Evolutionary conservation across 306 rosid species (phyloP).

Genomic region (Trichosanthes truncata): DNA sequence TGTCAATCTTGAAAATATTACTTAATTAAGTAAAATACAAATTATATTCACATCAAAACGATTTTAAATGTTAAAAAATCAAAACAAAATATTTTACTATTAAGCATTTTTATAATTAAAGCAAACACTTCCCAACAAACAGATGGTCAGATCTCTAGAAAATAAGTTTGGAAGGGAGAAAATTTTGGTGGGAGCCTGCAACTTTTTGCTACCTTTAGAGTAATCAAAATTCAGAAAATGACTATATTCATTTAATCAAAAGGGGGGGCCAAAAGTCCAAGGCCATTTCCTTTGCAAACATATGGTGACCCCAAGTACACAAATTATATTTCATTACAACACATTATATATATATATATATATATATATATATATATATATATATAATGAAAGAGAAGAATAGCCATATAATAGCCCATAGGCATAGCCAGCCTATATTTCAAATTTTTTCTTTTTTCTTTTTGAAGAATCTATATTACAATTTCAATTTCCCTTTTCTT

Average conservation of each 20-base stretch:
- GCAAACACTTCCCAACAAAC: background rate
- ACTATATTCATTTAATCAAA: background rate
- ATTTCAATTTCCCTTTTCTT: background rate
- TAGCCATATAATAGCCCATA: background rate
- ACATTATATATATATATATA: too few relatives aligned
- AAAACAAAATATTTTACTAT: background rate
- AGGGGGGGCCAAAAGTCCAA: slow-evolving; percentile 4
- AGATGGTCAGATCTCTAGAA: background rate
- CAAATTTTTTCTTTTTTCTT: background rate
- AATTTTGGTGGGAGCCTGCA: background rate
- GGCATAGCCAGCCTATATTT: background rate
- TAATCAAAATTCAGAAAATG: background rate
- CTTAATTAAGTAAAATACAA: background rate
- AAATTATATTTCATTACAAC: background rate
- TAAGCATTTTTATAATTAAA: background rate
- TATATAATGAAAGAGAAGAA: background rate
- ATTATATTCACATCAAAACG: background rate
- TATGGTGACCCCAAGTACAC: slow-evolving; percentile 6
- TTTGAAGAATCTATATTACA: background rate
- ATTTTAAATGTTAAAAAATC: background rate
- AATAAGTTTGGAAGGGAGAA: background rate
- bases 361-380: too few relatives aligned
- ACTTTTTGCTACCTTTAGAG: background rate
- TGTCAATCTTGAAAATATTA: background rate
- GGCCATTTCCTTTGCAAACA: slow-evolving; percentile 1